Evolutionary conservation across 805 yeast genomes (phyloP), one percentile per base, ranked within the genome.

Genomic region (Ascoidea tarda): DNA sequence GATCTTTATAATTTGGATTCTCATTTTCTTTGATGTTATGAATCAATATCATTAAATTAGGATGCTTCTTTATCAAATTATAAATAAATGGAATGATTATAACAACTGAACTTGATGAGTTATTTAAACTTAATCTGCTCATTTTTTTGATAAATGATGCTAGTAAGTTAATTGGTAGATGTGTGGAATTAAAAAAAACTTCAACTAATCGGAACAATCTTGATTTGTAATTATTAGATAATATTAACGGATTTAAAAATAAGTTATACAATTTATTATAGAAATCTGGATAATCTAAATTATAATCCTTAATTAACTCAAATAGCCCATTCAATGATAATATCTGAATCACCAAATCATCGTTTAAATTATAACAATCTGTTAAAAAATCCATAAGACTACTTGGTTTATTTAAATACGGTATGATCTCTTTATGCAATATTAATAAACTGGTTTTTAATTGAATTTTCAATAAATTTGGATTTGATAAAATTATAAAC

Each of bases 381-480:
- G 96, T 88, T 55, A 91, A 71, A 64, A 91, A 93, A 69, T 91
- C 99, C 96, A 93, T 90, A 49, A 93, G 69, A 55, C 77, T 74
- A 47, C 87, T 84, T 5, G 98, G 96, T 58, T 81, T 82, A 48
- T 77, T 74, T 74, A 88, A 77, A 62, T 75, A 77, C 46, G 97
- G 96, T 45, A 91, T 82, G 47, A 93, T 75, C 56, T 95, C 71
- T 63, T 87, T 88, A 66, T 93, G 97, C 59, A 93, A 64, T 1
- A 89, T 74, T 5, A 79, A 68, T 53, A 91, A 69, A 5, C 83
- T 72, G 1, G 82, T 70, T 64, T 87, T 87, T 65, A 84, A 83
- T 63, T 87, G 95, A 2, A 63, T 66, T 2, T 62, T 54, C 0
- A 74, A 64, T 10, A 78, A 63, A 47, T 71, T 66, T 2, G 78